Evolutionary conservation across 257 asterid genomes (phyloP).

Genomic region (Thymus quinquecostatus): DNA sequence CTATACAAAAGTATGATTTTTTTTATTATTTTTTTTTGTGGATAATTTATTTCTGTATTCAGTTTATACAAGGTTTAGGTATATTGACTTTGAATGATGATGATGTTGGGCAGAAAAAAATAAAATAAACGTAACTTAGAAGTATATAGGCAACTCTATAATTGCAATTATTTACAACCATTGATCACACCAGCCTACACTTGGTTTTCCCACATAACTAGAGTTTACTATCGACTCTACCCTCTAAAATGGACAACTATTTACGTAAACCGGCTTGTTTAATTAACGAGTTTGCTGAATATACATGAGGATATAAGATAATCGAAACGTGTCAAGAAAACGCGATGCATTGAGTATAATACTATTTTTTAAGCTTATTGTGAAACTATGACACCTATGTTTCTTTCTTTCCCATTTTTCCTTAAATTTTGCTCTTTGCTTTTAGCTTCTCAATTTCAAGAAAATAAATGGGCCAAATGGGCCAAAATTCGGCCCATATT

Average conservation of each 20-base stretch:
- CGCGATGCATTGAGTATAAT: too few relatives aligned
- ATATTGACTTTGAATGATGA: conserved; percentile 1
- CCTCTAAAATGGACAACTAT: too few relatives aligned
- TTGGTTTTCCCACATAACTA: background rate
- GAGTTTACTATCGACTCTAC: background rate
- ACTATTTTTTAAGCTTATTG: too few relatives aligned
- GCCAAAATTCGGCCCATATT: background rate
- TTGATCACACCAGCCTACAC: conserved; percentile 1
- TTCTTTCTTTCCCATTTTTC: too few relatives aligned
- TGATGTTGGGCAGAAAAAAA: conserved; percentile 12
- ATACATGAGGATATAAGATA: too few relatives aligned
- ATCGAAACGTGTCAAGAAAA: too few relatives aligned
- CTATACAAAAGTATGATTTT: too few relatives aligned
- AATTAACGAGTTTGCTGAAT: too few relatives aligned
- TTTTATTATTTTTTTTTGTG: too few relatives aligned
- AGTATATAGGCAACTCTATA: conserved; percentile 26
- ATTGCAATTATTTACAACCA: conserved; percentile 20
- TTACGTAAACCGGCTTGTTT: too few relatives aligned
- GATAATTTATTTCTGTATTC: background rate
- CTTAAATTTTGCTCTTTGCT: too few relatives aligned
- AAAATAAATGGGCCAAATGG: background rate
- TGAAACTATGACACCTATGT: too few relatives aligned
- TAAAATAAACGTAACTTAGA: conserved; percentile 33
- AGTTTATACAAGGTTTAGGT: background rate
- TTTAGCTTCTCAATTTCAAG: background rate